These are phyloP conservation scores for Xylaria multiplex DNA, from an alignment of 2,329 filamentous ascomycete species.

Conservation along the genomic window DNA sequence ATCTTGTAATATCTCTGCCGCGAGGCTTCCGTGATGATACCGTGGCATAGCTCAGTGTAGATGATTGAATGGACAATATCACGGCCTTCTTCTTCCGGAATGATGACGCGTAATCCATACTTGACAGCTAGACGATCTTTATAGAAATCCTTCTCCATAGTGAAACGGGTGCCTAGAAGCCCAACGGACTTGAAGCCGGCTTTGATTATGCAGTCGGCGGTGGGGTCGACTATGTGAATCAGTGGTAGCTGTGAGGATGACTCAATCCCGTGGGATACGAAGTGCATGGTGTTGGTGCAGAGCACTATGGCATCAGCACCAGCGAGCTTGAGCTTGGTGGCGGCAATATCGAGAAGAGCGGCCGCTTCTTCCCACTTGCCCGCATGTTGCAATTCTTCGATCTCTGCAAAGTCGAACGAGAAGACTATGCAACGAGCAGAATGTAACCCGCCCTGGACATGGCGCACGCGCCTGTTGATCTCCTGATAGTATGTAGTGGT, in stretches of 20 bases:
- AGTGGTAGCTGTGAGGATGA: constrained; percentile 26
- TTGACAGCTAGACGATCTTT: constrained; percentile 36
- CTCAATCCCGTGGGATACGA: constrained; percentile 34
- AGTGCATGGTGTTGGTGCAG: constrained; percentile 40
- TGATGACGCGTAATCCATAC: constrained; percentile 38
- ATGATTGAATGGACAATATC: constrained; percentile 38
- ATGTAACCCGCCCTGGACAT: constrained; percentile 35
- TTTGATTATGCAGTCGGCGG: constrained; percentile 33
- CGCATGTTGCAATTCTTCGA: constrained; percentile 32
- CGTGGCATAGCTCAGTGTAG: constrained; percentile 37
- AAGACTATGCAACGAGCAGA: constrained; percentile 37
- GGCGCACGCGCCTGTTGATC: constrained; percentile 37
- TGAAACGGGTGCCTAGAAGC: constrained; percentile 41
- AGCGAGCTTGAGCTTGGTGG: constrained; percentile 33
- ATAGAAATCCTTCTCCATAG: constrained; percentile 43
- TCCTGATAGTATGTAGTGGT: constrained; percentile 39
- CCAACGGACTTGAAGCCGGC: constrained; percentile 34
- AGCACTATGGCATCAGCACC: constrained; percentile 39
- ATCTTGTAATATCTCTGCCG: constrained; percentile 35
- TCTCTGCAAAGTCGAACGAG: constrained; percentile 39
- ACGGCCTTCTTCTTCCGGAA: constrained; percentile 37
- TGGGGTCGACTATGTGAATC: constrained; percentile 38
- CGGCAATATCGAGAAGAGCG: constrained; percentile 30
- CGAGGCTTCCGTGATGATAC: constrained; percentile 35
- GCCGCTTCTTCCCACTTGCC: constrained; percentile 38